Evolutionary conservation across 1,139 yeast genomes (phyloP).

Genomic region (Candida tetrigidarum): DNA sequence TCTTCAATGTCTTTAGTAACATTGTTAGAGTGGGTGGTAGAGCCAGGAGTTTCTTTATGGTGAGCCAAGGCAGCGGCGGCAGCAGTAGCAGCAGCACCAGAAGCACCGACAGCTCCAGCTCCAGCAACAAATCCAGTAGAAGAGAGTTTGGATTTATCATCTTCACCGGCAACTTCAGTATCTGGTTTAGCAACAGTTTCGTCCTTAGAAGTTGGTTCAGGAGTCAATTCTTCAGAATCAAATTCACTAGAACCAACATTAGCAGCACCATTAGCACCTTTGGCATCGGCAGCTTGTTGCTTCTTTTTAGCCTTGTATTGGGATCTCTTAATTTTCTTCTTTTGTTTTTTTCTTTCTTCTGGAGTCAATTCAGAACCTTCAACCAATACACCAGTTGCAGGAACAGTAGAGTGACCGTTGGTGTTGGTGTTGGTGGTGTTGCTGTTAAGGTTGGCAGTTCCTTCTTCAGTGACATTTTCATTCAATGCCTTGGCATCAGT

Average conservation of each 20-base stretch:
- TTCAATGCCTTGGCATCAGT: constrained; percentile 54
- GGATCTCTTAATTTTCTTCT: constrained; percentile 52
- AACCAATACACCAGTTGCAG: constrained; percentile 10
- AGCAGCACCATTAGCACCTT: constrained; percentile 27
- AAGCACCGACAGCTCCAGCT: constrained; percentile 15
- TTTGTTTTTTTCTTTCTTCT: constrained; percentile 49
- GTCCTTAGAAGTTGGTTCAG: constrained; percentile 26
- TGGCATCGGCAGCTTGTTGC: constrained; percentile 44
- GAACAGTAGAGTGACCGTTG: no score
- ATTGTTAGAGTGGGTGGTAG: constrained; percentile 1
- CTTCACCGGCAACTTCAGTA: constrained; percentile 25
- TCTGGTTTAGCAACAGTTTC: no score
- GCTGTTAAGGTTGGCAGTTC: constrained; percentile 14
- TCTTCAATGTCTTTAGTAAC: neutral
- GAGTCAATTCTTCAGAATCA: constrained; percentile 22
- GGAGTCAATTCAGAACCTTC: constrained; percentile 29
- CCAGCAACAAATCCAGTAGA: constrained; percentile 13
- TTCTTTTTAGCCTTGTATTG: constrained; percentile 52
- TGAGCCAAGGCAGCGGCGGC: constrained; percentile 10
- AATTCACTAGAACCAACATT: constrained; percentile 20
- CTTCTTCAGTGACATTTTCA: constrained; percentile 21
- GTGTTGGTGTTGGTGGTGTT: constrained; percentile 6
- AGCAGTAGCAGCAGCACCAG: constrained; percentile 14
- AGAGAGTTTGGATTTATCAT: constrained; percentile 11
- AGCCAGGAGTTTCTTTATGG: constrained; percentile 5